Evolutionary conservation across 345 rosid species (phyloP).

Genomic region (Populus euphratica): DNA sequence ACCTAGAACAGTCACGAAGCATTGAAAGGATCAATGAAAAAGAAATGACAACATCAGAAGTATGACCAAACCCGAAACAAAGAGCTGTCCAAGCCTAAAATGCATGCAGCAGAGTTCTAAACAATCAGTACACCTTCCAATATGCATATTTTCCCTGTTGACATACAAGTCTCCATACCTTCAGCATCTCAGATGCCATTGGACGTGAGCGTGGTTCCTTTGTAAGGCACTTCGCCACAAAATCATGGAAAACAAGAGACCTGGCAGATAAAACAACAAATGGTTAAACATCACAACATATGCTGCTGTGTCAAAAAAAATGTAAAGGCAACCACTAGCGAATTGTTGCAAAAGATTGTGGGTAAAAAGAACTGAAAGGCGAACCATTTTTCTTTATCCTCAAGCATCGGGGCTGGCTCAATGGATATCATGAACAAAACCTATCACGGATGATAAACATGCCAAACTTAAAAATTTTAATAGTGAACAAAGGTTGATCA

Average conservation of each 20-base stretch:
- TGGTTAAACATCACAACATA: constrained; percentile 8
- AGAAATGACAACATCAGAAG: background rate
- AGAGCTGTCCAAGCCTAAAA: background rate
- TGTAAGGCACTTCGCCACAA: constrained; percentile 91
- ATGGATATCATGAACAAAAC: constrained; percentile 95
- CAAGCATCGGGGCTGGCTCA: constrained; percentile 99
- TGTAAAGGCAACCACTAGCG: background rate
- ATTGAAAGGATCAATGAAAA: background rate
- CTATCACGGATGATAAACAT: constrained; percentile 41
- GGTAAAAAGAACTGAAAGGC: constrained; percentile 26
- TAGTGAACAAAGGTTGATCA: background rate
- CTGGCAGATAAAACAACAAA: constrained; percentile 36
- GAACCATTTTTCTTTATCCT: constrained; percentile 99
- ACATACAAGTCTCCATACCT: constrained; percentile 46
- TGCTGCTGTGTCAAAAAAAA: constrained; percentile 1
- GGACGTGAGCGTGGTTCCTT: constrained; percentile 96
- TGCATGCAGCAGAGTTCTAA: background rate
- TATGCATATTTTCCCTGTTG: background rate
- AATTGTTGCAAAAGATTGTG: constrained; percentile 3
- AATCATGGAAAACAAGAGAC: constrained; percentile 98
- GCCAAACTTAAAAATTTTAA: constrained; percentile 6
- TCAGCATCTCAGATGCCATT: constrained; percentile 91
- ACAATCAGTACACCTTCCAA: constrained; percentile 5
- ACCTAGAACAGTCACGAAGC: no score
- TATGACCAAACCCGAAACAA: no score